These are phyloP conservation scores for Ustilaginoidea virens DNA, from an alignment of 2,329 filamentous ascomycete genomes.

Conservation along the genomic window DNA sequence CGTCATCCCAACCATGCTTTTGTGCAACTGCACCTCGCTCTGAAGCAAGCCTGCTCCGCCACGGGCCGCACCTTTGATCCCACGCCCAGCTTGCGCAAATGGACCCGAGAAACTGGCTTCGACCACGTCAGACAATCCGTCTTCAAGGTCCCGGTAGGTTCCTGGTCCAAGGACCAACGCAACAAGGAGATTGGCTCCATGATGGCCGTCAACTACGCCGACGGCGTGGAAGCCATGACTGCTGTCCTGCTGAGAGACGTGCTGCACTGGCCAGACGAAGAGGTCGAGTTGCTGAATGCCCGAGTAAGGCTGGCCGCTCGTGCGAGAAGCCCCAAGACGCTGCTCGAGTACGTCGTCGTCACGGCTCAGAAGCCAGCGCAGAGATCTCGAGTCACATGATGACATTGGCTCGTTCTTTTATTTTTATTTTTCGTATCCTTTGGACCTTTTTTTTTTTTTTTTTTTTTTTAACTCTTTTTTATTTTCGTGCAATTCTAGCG, in stretches of 20 bases:
- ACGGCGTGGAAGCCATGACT: constrained; percentile 23
- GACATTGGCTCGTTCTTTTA: background rate
- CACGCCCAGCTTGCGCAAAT: constrained; percentile 12
- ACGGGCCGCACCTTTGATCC: constrained; percentile 16
- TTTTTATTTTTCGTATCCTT: background rate
- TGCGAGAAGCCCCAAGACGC: constrained; percentile 14
- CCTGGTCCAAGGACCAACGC: constrained; percentile 25
- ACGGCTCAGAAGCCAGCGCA: constrained; percentile 13
- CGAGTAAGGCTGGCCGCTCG: constrained; percentile 10
- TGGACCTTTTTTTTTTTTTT: background rate
- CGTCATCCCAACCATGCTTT: constrained; percentile 17
- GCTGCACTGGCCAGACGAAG: constrained; percentile 21
- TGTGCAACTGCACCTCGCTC: constrained; percentile 12
- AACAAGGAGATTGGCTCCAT: constrained; percentile 21
- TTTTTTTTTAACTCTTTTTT: background rate
- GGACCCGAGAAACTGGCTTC: constrained; percentile 21
- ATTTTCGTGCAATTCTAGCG: background rate
- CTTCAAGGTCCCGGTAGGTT: constrained; percentile 20
- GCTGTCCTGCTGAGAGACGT: constrained; percentile 21
- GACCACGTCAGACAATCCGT: constrained; percentile 13
- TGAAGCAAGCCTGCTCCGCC: constrained; percentile 11
- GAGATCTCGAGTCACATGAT: background rate
- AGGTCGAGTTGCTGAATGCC: constrained; percentile 24
- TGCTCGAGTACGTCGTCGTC: constrained; percentile 16
- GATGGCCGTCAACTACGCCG: constrained; percentile 20